phyloP scores from a whole-genome alignment of 345 rosid genomes.

The Aurinia saxatilis region DNA sequence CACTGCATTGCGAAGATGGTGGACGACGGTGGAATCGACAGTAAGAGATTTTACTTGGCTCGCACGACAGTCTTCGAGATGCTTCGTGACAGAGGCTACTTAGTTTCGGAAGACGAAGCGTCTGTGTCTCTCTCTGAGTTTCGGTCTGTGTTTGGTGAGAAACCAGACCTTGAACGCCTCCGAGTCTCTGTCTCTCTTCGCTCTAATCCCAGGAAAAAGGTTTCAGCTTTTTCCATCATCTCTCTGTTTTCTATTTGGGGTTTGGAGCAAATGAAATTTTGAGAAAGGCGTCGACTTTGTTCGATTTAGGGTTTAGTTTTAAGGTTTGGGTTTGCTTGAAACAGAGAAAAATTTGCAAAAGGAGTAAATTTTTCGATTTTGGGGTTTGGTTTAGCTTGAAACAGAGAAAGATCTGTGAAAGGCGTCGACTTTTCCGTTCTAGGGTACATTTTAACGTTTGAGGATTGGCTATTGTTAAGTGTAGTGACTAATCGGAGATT shows the following conservation, averaged over 20 bases:
- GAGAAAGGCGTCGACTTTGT: constrained; percentile 7
- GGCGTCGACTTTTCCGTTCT: too few relatives aligned
- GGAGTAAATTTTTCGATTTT: too few relatives aligned
- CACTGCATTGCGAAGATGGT: constrained; percentile 20
- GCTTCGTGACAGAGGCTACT: constrained; percentile 33
- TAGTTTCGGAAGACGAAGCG: constrained; percentile 17
- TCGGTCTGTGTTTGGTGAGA: constrained; percentile 24
- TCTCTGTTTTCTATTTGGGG: constrained; percentile 1
- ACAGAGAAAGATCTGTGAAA: neutral
- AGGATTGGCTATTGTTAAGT: neutral
- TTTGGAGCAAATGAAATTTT: neutral
- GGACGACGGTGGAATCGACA: constrained; percentile 20
- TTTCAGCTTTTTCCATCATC: neutral
- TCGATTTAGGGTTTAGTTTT: neutral
- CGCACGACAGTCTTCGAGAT: constrained; percentile 31
- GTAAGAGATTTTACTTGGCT: constrained; percentile 34
- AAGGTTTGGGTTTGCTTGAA: constrained; percentile 1
- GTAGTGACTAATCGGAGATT: neutral
- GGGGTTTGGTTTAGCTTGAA: constrained; percentile 1
- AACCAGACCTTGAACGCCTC: constrained; percentile 23
- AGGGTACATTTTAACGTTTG: neutral
- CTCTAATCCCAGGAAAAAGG: constrained; percentile 23
- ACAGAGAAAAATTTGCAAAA: neutral
- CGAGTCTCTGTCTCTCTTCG: constrained; percentile 21
- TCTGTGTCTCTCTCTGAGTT: constrained; percentile 20